Conservation (phyloP, 2,329 filamentous ascomycete genomes). For the Phyllosticta citriasiana region DNA sequence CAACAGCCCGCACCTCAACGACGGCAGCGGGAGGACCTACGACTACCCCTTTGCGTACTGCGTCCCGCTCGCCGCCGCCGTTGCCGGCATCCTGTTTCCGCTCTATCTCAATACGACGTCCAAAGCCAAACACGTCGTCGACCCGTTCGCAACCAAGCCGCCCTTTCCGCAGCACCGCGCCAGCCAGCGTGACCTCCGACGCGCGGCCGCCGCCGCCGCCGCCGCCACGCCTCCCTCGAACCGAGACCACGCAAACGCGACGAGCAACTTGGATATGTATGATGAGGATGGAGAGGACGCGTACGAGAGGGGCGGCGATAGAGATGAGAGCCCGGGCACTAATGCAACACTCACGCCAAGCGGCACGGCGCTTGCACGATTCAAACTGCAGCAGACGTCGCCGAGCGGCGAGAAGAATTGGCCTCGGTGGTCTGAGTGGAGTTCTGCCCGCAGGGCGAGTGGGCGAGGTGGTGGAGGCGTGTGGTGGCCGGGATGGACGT, state of each 20-base stretch:
- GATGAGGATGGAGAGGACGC: neutral
- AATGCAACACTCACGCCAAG: neutral
- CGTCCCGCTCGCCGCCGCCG: slow-evolving; percentile 44
- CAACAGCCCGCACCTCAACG: neutral
- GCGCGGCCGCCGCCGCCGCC: too few species aligned
- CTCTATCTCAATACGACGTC: slow-evolving; percentile 42
- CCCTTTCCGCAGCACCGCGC: neutral
- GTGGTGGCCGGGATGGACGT: too few species aligned
- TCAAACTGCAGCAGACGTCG: neutral
- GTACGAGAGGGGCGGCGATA: too few species aligned
- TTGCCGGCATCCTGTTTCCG: slow-evolving; percentile 42
- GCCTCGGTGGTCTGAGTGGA: too few species aligned
- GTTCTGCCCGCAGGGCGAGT: too few species aligned
- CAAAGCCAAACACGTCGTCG: slow-evolving; percentile 25
- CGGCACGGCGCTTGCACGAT: neutral
- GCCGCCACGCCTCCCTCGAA: neutral
- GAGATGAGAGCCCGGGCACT: neutral
- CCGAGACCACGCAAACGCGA: too few species aligned
- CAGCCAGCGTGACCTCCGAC: neutral
- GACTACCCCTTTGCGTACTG: slow-evolving; percentile 41
- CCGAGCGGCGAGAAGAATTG: neutral
- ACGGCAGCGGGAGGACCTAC: slow-evolving; percentile 7
- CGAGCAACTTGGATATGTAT: neutral
- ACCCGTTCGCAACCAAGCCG: neutral
- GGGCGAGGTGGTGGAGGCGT: too few species aligned